These are phyloP conservation scores for Eragrostis curvula DNA, from an alignment of 176 grass and related monocot species.

Conservation along the genomic window DNA sequence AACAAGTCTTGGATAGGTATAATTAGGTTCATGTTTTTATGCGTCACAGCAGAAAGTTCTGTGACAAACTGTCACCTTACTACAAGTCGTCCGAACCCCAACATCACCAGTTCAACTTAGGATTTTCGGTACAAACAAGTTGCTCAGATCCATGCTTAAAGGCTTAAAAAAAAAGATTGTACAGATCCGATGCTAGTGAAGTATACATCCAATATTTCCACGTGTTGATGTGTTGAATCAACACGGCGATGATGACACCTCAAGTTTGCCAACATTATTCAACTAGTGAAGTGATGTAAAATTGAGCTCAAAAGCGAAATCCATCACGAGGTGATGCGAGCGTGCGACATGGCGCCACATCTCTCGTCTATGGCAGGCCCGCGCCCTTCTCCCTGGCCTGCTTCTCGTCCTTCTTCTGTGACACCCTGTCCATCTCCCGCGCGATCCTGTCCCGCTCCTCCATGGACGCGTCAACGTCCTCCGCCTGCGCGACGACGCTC, in stretches of 20 bases:
- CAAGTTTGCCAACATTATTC: slow-evolving; percentile 38
- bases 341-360: too few species aligned
- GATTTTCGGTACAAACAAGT: background rate
- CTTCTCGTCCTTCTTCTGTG: slow-evolving; percentile 36
- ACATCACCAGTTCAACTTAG: background rate
- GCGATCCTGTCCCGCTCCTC: slow-evolving; percentile 48
- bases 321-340: background rate
- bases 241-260: background rate
- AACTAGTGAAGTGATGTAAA: background rate
- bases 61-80: background rate
- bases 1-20: background rate
- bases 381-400: slow-evolving; percentile 58
- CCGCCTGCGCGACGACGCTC: background rate
- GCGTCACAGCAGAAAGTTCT: background rate
- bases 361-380: slow-evolving; percentile 23
- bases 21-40: background rate
- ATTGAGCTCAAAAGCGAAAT: background rate
- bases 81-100: background rate
- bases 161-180: background rate
- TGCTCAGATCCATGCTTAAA: background rate
- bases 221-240: slow-evolving; percentile 1
- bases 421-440: slow-evolving; percentile 31
- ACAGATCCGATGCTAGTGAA: background rate
- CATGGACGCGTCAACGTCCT: background rate
- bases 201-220: background rate